Conservation (phyloP, 202 grass and related monocot genomes). For the Zoysia matrella region DNA sequence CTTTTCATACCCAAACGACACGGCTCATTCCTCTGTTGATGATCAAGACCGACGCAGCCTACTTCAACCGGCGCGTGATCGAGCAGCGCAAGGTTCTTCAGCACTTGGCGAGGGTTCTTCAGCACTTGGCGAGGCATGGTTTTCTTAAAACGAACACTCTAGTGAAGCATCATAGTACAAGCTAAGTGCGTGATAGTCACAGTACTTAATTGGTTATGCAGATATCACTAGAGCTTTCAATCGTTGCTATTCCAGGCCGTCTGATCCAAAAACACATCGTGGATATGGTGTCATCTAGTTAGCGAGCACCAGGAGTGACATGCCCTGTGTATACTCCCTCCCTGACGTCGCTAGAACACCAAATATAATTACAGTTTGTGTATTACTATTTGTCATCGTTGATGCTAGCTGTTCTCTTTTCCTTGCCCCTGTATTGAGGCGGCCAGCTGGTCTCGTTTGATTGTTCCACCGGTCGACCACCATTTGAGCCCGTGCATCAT, state of each 20-base stretch:
- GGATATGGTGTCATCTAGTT: neutral
- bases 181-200: too few species aligned
- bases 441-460: neutral
- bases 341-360: too few species aligned
- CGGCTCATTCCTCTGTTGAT: slow-evolving; percentile 18
- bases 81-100: neutral
- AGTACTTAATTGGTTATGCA: too few species aligned
- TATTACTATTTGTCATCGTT: too few species aligned
- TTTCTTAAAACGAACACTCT: neutral
- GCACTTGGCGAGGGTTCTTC: neutral
- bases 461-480: neutral
- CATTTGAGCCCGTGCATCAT: neutral
- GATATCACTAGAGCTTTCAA: neutral
- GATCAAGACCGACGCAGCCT: slow-evolving; percentile 25
- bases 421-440: neutral
- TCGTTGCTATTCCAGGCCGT: neutral
- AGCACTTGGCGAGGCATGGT: neutral
- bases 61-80: neutral
- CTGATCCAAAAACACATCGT: neutral
- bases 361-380: too few species aligned
- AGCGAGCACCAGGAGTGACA: slow-evolving; percentile 10
- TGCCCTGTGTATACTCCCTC: neutral
- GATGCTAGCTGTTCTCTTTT: too few species aligned
- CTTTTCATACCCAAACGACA: slow-evolving; percentile 40
- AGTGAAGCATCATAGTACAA: neutral